phyloP scores from a whole-genome alignment of 805 yeast genomes.

The Pichia membranifaciens region DNA sequence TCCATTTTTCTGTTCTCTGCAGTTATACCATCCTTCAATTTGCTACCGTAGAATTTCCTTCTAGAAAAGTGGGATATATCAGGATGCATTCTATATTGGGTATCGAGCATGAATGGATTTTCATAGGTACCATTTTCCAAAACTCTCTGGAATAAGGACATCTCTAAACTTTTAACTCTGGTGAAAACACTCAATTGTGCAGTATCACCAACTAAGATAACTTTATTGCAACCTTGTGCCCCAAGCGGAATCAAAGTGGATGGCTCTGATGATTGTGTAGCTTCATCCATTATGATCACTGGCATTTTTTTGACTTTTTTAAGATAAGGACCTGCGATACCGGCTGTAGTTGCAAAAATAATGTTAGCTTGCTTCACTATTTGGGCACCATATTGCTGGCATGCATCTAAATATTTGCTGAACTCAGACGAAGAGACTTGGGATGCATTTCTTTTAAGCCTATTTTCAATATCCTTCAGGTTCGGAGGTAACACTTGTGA shows the following conservation, averaged over 20 bases:
- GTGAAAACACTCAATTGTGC: conserved; percentile 69
- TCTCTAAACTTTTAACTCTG: conserved; percentile 57
- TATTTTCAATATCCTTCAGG: conserved; percentile 37
- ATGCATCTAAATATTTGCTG: conserved; percentile 41
- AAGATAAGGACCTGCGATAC: conserved; percentile 62
- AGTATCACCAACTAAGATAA: conserved; percentile 74
- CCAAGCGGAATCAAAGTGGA: conserved; percentile 65
- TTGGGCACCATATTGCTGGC: conserved; percentile 21
- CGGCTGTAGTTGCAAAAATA: conserved; percentile 66
- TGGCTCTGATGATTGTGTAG: conserved; percentile 73
- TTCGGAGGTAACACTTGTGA: conserved; percentile 42
- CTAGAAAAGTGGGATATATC: conserved; percentile 83
- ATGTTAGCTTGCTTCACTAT: conserved; percentile 61
- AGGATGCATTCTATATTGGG: conserved; percentile 97
- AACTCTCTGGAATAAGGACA: conserved; percentile 65
- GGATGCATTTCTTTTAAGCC: conserved; percentile 39
- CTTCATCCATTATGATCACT: conserved; percentile 72
- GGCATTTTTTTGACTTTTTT: conserved; percentile 46
- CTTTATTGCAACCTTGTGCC: conserved; percentile 58
- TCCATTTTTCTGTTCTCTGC: conserved; percentile 42
- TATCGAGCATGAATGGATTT: conserved; percentile 62
- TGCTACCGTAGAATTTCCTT: conserved; percentile 63
- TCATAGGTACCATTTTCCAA: conserved; percentile 54
- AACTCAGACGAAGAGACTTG: conserved; percentile 39
- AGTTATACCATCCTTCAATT: conserved; percentile 64